These are phyloP conservation scores for Jamesozyma lodderae DNA, from an alignment of 805 yeast genomes.

Conservation along the genomic window DNA sequence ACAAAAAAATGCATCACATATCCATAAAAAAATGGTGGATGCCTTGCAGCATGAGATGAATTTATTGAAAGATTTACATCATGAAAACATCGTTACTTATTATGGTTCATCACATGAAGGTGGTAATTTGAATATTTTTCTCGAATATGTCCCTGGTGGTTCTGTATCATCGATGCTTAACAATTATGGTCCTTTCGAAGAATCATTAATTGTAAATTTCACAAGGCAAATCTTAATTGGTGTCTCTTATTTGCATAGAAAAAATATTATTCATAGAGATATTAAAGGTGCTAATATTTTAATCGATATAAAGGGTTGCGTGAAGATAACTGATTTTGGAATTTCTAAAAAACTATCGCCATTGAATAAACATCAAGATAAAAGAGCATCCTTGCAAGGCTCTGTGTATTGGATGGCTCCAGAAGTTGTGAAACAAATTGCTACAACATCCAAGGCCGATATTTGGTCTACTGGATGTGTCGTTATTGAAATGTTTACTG, in stretches of 20 bases:
- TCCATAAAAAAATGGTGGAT: constrained; percentile 54
- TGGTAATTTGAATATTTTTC: constrained; percentile 64
- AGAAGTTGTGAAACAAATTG: constrained; percentile 89
- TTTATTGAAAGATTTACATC: constrained; percentile 68
- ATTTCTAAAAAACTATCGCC: constrained; percentile 64
- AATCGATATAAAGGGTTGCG: constrained; percentile 71
- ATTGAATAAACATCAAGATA: constrained; percentile 31
- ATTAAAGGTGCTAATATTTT: constrained; percentile 83
- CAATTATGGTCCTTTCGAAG: constrained; percentile 74
- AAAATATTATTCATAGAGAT: constrained; percentile 74
- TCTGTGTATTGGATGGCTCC: constrained; percentile 99
- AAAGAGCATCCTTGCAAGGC: constrained; percentile 81
- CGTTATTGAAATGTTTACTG: constrained; percentile 90
- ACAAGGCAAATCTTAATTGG: constrained; percentile 72
- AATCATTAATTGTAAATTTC: constrained; percentile 61
- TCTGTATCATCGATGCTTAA: constrained; percentile 60
- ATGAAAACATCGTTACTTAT: constrained; percentile 87
- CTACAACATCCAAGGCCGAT: constrained; percentile 87
- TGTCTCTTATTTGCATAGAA: constrained; percentile 60
- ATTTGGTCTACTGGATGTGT: constrained; percentile 97
- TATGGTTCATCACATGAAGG: constrained; percentile 79
- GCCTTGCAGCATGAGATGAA: constrained; percentile 78
- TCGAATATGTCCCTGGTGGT: constrained; percentile 68
- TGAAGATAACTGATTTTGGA: constrained; percentile 82
- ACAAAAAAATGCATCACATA: constrained; percentile 17